These are phyloP conservation scores for Tolypocladium tundrense DNA, from an alignment of 2,329 filamentous ascomycete species.

Conservation along the genomic window DNA sequence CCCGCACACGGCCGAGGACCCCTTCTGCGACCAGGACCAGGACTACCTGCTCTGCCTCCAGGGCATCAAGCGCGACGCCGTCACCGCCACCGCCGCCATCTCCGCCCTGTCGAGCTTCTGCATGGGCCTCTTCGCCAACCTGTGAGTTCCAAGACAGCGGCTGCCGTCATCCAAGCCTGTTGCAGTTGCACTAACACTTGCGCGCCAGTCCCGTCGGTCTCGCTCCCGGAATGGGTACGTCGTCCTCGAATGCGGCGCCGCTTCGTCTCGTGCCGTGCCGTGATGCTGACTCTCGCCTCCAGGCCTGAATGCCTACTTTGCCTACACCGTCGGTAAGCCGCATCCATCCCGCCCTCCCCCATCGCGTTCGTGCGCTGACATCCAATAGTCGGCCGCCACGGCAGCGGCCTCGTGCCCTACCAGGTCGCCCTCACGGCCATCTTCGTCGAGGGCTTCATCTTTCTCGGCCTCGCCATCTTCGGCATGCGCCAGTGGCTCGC, in stretches of 20 bases:
- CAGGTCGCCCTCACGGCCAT: conserved; percentile 71
- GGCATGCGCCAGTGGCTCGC: conserved; percentile 85
- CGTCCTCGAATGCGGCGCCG: background rate
- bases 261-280: too few species aligned
- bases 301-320: conserved; percentile 76
- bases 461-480: conserved; percentile 67
- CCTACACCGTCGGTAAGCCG: conserved; percentile 47
- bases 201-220: conserved; percentile 22
- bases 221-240: conserved; percentile 32
- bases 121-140: conserved; percentile 75
- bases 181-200: background rate
- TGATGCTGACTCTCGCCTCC: conserved; percentile 2
- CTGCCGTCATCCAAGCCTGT: background rate
- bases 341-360: conserved; percentile 9
- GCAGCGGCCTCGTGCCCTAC: conserved; percentile 63
- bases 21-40: conserved; percentile 39
- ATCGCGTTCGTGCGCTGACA: conserved; percentile 1
- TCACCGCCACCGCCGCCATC: conserved; percentile 79
- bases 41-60: conserved; percentile 55
- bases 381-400: conserved; percentile 57
- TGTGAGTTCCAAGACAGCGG: conserved; percentile 30
- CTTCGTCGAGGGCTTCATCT: conserved; percentile 81
- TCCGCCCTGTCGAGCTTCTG: conserved; percentile 68
- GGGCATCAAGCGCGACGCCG: conserved; percentile 63
- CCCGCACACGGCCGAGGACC: conserved; percentile 37